These are phyloP conservation scores for Orbilia blumenaviensis DNA, from an alignment of 2,329 filamentous ascomycete genomes.

Conservation along the genomic window DNA sequence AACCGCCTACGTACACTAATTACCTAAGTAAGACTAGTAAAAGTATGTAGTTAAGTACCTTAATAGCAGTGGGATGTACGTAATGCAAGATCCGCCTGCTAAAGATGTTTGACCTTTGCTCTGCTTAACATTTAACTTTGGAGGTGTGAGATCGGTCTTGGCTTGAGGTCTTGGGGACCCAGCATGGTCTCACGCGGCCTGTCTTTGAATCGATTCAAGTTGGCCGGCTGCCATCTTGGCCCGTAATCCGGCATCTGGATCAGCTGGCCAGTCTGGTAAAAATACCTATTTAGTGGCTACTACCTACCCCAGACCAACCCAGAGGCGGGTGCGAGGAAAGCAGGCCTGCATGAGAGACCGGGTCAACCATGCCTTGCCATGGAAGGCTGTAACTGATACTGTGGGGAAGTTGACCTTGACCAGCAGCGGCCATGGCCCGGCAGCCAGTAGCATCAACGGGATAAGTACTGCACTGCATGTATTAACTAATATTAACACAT, in stretches of 20 bases:
- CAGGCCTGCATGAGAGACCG: constrained; percentile 15
- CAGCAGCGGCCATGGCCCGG: too few relatives aligned
- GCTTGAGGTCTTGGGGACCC: too few relatives aligned
- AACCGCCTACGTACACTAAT: too few relatives aligned
- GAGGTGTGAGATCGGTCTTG: background rate
- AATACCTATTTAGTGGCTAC: background rate
- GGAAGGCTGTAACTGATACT: constrained; percentile 21
- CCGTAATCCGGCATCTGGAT: constrained; percentile 3
- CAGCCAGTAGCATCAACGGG: background rate
- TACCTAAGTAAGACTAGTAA: too few relatives aligned
- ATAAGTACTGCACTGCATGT: too few relatives aligned
- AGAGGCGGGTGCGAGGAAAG: constrained; percentile 7
- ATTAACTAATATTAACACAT: too few relatives aligned
- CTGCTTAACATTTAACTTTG: background rate
- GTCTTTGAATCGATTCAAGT: background rate
- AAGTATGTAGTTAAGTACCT: too few relatives aligned
- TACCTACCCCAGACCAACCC: constrained; percentile 13
- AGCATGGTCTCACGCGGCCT: background rate
- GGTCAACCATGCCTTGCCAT: constrained; percentile 6
- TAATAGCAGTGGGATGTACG: background rate
- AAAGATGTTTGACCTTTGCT: background rate
- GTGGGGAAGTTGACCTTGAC: constrained; percentile 36
- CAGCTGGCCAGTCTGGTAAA: constrained; percentile 20
- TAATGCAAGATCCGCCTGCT: constrained; percentile 3
- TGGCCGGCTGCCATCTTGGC: constrained; percentile 13